Base-by-base conservation (phyloP, 2,329 filamentous ascomycete genomes). In the Drechslerella coelobrocha region DNA sequence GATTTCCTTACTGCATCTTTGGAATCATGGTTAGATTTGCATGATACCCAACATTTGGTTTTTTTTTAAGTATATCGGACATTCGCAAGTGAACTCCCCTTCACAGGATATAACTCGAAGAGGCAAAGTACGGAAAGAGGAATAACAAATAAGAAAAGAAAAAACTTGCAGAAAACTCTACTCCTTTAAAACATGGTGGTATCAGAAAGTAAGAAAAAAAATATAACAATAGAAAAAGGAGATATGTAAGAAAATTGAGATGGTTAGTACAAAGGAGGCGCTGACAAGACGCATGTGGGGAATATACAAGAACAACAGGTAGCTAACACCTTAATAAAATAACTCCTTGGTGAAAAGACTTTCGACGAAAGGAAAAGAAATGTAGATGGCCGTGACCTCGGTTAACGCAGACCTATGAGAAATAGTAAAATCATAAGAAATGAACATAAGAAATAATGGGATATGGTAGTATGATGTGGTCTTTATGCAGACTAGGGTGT, bases 21-120 rank as follows among this genome's bases (percentile, higher is more conserved):
- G 17, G 14, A 45, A 17, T 21, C 41, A 45, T 45, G 14, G 6
- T 45, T 29, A 50, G 29, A 23, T 12, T 29, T 65, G 31, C 50
- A 65, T 39, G 51, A 57, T 65, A 65, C 61, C 45, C 61, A 45
- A 19, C 45, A 65, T 53, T 14, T 52, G 24, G 31, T 52, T 45
- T 47, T 60, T 41, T 54, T 50, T 19, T 43, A 34, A 3, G 21
- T 27, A 37, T 59, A n/a, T 14, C 3, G 12, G 12, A 14, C 12
- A 39, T 39, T 14, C 34, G 34, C 34, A 39, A 39, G 12, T 14
- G 3, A 39, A 10, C 34, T 39, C 34, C 34, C 34, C 26, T 43
- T 34, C 2, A 7, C 2, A 48, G 5, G 29, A 61, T 53, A 52
- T 27, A 48, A 43, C 17, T 21, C 21, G 37, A 27, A 24, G 43